Conservation (phyloP, 1,284 basidiomycete species). For the Pseudozyma pruni region DNA sequence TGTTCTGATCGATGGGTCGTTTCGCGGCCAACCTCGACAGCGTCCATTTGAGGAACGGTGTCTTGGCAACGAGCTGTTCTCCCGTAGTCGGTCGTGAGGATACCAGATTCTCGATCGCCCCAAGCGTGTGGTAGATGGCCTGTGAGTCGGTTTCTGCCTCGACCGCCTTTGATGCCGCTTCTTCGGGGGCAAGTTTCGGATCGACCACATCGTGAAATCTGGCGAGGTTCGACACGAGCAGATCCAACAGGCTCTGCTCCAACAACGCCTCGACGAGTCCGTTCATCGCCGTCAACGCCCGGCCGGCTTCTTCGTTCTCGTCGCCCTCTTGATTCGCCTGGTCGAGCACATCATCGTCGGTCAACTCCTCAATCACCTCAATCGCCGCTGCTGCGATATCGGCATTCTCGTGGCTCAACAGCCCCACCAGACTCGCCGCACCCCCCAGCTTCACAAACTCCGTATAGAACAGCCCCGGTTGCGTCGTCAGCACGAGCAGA, state of each 20-base stretch:
- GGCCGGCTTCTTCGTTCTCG: conserved; percentile 69
- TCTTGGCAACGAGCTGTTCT: conserved; percentile 76
- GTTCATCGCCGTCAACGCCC: conserved; percentile 14
- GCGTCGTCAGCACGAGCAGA: conserved; percentile 87
- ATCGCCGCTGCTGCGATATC: conserved; percentile 60
- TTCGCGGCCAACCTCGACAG: conserved; percentile 73
- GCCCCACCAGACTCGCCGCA: conserved; percentile 78
- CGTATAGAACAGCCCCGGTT: conserved; percentile 83
- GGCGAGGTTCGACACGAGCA: conserved; percentile 85
- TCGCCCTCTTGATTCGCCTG: conserved; percentile 74
- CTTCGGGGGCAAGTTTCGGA: conserved; percentile 2
- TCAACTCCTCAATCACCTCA: conserved; percentile 81
- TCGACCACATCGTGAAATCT: conserved; percentile 54
- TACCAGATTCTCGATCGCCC: conserved; percentile 90
- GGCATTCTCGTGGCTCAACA: conserved; percentile 73
- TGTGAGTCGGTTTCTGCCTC: conserved; percentile 54
- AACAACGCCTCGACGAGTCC: conserved; percentile 70
- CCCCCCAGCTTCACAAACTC: conserved; percentile 84
- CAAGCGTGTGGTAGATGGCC: conserved; percentile 68
- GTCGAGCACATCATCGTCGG: conserved; percentile 93
- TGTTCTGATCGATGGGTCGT: conserved; percentile 62
- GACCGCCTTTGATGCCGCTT: conserved; percentile 15
- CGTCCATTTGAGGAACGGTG: conserved; percentile 81
- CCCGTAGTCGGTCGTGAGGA: conserved; percentile 81
- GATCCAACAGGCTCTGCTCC: conserved; percentile 82